phyloP scores from a whole-genome alignment of 2,329 filamentous ascomycete species.

The Chaetomium globosum region DNA sequence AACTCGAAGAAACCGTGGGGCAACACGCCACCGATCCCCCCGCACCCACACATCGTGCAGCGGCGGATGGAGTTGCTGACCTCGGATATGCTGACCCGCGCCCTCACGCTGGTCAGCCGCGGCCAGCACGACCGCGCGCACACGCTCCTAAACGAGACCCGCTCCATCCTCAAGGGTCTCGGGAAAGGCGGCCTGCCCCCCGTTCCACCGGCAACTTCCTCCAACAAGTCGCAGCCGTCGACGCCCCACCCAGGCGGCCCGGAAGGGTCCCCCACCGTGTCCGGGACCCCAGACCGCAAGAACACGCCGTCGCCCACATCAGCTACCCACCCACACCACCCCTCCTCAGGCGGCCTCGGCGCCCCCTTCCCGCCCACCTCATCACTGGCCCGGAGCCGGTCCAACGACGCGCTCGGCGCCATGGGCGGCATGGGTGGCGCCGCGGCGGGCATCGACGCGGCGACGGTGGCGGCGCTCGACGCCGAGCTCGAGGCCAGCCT shows the following conservation, averaged over 20 bases:
- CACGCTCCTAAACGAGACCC: slow-evolving; percentile 87
- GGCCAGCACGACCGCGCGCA: slow-evolving; percentile 93
- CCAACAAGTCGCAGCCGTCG: slow-evolving; percentile 50
- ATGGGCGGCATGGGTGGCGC: slow-evolving; percentile 41
- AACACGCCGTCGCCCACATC: slow-evolving; percentile 58
- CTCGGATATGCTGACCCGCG: slow-evolving; percentile 94
- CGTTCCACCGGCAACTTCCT: slow-evolving; percentile 66
- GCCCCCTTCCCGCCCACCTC: slow-evolving; percentile 46
- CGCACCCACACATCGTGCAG: slow-evolving; percentile 92
- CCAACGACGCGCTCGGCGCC: slow-evolving; percentile 61
- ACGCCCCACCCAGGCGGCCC: slow-evolving; percentile 51
- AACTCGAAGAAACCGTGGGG: slow-evolving; percentile 66
- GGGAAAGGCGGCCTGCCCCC: slow-evolving; percentile 93
- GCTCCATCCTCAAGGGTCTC: slow-evolving; percentile 91
- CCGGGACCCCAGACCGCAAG: slow-evolving; percentile 57
- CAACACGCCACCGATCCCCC: slow-evolving; percentile 79
- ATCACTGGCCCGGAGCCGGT: slow-evolving; percentile 55
- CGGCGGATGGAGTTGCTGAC: slow-evolving; percentile 96
- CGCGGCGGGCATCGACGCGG: slow-evolving; percentile 74
- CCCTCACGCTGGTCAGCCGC: slow-evolving; percentile 84
- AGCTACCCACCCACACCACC: slow-evolving; percentile 41
- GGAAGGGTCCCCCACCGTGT: slow-evolving; percentile 50
- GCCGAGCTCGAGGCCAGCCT: slow-evolving; percentile 85
- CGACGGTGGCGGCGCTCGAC: slow-evolving; percentile 83
- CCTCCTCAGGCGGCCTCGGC: slow-evolving; percentile 42